These are phyloP conservation scores for Intubia oerlemansii DNA, from an alignment of 2,329 filamentous ascomycete genomes.

Conservation along the genomic window DNA sequence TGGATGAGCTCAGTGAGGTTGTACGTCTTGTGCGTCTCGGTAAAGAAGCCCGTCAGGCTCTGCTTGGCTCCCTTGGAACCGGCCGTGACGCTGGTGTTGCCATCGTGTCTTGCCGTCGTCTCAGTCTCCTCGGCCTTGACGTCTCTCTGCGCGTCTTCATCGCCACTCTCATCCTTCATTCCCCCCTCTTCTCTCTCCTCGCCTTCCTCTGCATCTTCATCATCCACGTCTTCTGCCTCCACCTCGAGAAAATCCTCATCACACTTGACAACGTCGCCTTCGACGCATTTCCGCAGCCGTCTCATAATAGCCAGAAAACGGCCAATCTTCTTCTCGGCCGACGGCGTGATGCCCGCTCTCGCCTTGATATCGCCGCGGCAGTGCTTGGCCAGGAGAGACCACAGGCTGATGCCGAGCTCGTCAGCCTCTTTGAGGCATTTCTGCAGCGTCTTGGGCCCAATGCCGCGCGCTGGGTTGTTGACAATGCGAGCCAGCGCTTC, in stretches of 20 bases:
- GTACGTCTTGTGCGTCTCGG: background rate
- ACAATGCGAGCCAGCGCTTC: constrained; percentile 69
- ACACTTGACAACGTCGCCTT: background rate
- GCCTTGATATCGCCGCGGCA: constrained; percentile 26
- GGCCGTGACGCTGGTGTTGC: too few species aligned
- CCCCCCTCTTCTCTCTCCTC: too few species aligned
- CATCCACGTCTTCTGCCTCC: background rate
- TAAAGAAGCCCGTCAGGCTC: too few species aligned
- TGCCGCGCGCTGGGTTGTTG: constrained; percentile 60
- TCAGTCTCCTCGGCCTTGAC: background rate
- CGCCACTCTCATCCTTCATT: too few species aligned
- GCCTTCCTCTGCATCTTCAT: background rate
- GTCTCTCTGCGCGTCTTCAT: constrained; percentile 9
- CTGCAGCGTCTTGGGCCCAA: too few species aligned
- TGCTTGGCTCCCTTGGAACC: too few species aligned
- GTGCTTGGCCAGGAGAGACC: too few species aligned
- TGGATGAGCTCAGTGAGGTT: constrained; percentile 26
- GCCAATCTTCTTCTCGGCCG: background rate
- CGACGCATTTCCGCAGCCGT: constrained; percentile 1
- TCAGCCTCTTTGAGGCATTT: too few species aligned
- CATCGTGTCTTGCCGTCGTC: background rate
- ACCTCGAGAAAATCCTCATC: background rate
- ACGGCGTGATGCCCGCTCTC: constrained; percentile 22
- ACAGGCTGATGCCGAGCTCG: too few species aligned
- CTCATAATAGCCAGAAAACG: constrained; percentile 1